Evolutionary conservation across 257 asterid species (phyloP).

Genomic region (Solanum commersonii): DNA sequence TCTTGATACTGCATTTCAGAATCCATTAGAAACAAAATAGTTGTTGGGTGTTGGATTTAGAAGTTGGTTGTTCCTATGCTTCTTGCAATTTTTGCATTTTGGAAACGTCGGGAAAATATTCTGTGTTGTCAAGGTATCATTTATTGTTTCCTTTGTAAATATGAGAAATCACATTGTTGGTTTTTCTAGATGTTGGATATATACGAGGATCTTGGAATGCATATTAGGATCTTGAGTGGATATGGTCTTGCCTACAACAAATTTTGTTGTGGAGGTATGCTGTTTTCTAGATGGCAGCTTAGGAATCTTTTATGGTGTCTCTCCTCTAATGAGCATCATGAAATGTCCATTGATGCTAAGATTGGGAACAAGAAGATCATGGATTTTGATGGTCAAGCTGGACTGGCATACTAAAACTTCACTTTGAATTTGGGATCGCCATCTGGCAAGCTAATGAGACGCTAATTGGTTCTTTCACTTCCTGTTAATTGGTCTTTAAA

Average conservation of each 20-base stretch:
- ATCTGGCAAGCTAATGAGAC: constrained; percentile 11
- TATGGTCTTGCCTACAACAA: constrained; percentile 43
- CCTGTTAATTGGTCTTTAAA: constrained; percentile 19
- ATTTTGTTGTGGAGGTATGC: constrained; percentile 77
- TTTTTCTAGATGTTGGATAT: constrained; percentile 71
- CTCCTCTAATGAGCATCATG: constrained; percentile 68
- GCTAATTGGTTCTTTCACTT: constrained; percentile 29
- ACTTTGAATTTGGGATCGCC: constrained; percentile 42
- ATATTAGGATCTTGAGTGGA: constrained; percentile 49
- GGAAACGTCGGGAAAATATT: not conserved
- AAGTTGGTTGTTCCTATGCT: not conserved
- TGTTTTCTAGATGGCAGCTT: constrained; percentile 60
- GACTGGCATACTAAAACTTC: constrained; percentile 39
- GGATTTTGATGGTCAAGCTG: constrained; percentile 75
- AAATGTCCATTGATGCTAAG: constrained; percentile 89
- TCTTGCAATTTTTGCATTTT: not conserved
- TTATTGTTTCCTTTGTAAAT: constrained; percentile 16
- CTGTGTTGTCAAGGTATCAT: not conserved
- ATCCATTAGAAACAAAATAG: not conserved
- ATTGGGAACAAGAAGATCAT: constrained; percentile 70
- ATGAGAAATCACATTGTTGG: constrained; percentile 30
- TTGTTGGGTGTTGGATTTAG: not conserved
- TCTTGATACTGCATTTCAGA: not conserved
- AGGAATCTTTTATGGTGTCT: constrained; percentile 59
- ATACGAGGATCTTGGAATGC: constrained; percentile 69